A percentile compares a stretch with the other conserved stretches of the same genome.
Conservation (phyloP, 1,284 basidiomycete species). For the Microbotryum violaceum region DNA sequence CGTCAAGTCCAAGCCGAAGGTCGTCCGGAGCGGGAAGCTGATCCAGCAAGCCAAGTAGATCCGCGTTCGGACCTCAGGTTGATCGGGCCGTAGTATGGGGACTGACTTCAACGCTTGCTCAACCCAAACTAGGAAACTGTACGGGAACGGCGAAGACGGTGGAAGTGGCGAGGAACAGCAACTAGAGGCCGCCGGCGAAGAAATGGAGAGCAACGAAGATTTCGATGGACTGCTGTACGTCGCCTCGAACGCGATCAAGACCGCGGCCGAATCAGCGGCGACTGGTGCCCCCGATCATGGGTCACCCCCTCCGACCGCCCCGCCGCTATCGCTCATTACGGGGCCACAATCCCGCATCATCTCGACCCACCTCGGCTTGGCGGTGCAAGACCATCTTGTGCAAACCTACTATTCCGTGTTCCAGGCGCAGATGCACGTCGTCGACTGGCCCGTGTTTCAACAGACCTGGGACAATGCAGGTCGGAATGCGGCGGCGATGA, state of each 20-base stretch:
- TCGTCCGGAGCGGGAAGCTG: slow-evolving; percentile 23
- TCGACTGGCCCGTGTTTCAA: slow-evolving; percentile 17
- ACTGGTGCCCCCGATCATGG: too few relatives aligned
- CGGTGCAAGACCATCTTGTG: slow-evolving; percentile 9
- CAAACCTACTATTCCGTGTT: slow-evolving; percentile 9
- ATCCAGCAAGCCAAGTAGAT: slow-evolving; percentile 28
- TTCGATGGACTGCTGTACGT: too few relatives aligned
- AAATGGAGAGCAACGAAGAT: too few relatives aligned
- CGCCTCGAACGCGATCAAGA: too few relatives aligned
- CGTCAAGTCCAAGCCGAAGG: slow-evolving; percentile 27
- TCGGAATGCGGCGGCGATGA: slow-evolving; percentile 1
- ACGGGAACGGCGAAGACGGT: slow-evolving; percentile 10
- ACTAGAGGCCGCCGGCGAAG: too few relatives aligned
- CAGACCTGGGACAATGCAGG: slow-evolving; percentile 14
- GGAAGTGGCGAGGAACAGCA: not conserved
- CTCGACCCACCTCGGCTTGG: too few relatives aligned
- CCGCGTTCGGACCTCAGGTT: not conserved
- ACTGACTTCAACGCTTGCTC: too few relatives aligned
- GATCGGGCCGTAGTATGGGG: not conserved
- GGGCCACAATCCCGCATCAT: too few relatives aligned
- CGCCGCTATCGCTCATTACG: too few relatives aligned
- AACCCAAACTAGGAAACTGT: not conserved
- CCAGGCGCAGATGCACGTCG: slow-evolving; percentile 20
- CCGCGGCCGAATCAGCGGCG: too few relatives aligned
- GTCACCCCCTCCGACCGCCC: too few relatives aligned